Evolutionary conservation across 352 stramenopile species (phyloP).

Genomic region (Globisporangium spinosum): DNA sequence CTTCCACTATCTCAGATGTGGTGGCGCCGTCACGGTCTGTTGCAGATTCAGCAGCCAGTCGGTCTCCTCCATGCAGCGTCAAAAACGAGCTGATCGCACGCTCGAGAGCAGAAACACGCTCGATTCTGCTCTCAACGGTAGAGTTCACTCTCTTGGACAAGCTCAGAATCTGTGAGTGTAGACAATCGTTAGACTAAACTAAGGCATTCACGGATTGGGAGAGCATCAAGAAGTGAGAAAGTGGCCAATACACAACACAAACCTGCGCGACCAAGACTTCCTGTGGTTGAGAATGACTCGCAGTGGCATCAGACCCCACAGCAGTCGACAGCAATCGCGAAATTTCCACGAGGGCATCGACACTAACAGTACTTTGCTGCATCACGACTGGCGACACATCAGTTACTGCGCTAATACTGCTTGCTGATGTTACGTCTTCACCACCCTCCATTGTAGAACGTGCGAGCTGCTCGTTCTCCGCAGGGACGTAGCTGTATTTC

Average conservation of each 20-base stretch:
- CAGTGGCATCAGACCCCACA: background rate
- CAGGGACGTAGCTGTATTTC: background rate
- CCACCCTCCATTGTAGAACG: no score
- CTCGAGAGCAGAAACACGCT: constrained; percentile 17
- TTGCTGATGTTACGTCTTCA: background rate
- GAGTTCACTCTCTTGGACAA: constrained; percentile 16
- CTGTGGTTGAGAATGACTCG: constrained; percentile 5
- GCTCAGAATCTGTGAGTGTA: constrained; percentile 12
- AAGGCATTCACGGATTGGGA: no score
- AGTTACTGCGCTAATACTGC: background rate
- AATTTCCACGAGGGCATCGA: constrained; percentile 19
- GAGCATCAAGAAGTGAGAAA: background rate
- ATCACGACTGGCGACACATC: background rate
- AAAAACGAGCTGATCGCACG: constrained; percentile 27
- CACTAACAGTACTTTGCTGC: background rate
- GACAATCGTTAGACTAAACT: background rate
- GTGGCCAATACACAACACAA: background rate
- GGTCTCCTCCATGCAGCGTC: constrained; percentile 18
- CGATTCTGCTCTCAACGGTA: constrained; percentile 6
- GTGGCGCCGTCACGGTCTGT: no score
- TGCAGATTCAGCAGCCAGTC: background rate
- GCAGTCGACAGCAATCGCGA: constrained; percentile 15
- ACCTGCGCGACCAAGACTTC: constrained; percentile 23
- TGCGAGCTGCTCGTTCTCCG: background rate
- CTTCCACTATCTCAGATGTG: background rate